phyloP scores from a whole-genome alignment of 805 yeast species.

The Metschnikowia matae region DNA sequence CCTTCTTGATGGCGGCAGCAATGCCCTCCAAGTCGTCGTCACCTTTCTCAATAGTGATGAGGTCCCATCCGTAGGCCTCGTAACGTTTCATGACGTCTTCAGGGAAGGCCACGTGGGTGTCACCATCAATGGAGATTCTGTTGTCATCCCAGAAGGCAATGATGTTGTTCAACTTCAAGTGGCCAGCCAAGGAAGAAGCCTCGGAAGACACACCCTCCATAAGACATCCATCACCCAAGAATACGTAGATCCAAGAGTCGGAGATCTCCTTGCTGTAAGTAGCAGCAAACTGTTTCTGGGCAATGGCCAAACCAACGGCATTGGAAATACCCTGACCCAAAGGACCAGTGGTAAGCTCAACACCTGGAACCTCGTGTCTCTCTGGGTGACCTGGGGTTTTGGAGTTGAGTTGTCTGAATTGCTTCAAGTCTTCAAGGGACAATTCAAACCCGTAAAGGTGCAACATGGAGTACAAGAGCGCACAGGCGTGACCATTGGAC shows the following conservation, averaged over 20 bases:
- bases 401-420: constrained; percentile 85
- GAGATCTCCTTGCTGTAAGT: constrained; percentile 88
- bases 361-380: constrained; percentile 75
- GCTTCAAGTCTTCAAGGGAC: constrained; percentile 79
- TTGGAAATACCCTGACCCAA: constrained; percentile 96
- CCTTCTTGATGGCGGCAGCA: constrained; percentile 70
- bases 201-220: constrained; percentile 97
- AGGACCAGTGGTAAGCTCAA: constrained; percentile 98
- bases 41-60: constrained; percentile 71
- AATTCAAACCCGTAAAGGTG: constrained; percentile 82
- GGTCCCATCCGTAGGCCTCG: constrained; percentile 94
- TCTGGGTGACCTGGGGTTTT: constrained; percentile 99
- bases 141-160: constrained; percentile 96
- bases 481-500: constrained; percentile 96
- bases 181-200: constrained; percentile 94
- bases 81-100: constrained; percentile 85
- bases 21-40: constrained; percentile 73
- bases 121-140: constrained; percentile 95
- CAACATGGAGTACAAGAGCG: constrained; percentile 77
- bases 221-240: constrained; percentile 97
- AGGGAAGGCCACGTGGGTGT: constrained; percentile 83
- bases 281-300: constrained; percentile 88
- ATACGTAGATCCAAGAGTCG: constrained; percentile 70
- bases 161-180: constrained; percentile 86
- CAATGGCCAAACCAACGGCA: constrained; percentile 96